These are phyloP conservation scores for Digitaria exilis DNA, from an alignment of 202 grass and related monocot genomes.

Conservation along the genomic window DNA sequence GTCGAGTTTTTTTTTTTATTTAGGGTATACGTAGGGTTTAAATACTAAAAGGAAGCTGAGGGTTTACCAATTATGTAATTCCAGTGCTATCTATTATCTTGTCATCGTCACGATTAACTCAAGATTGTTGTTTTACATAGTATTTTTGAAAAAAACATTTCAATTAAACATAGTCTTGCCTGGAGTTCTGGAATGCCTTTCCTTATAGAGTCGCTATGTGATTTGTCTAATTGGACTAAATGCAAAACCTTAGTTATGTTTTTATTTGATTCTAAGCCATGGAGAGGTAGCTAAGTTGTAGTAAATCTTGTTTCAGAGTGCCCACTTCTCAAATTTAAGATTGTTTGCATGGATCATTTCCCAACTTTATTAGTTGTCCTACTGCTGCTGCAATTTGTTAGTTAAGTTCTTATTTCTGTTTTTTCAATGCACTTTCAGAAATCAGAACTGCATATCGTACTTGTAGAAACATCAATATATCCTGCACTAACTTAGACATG, in stretches of 20 bases:
- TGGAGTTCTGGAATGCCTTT: slow-evolving; percentile 6
- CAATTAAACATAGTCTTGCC: not conserved
- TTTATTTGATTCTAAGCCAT: not conserved
- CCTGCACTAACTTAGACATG: too few species aligned
- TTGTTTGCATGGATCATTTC: not conserved
- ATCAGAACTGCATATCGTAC: not conserved
- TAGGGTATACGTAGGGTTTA: not conserved
- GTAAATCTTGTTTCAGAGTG: not conserved
- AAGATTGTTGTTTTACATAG: not conserved
- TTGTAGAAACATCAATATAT: not conserved
- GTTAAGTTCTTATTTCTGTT: slow-evolving; percentile 14
- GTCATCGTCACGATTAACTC: slow-evolving; percentile 11
- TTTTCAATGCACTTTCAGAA: slow-evolving; percentile 6
- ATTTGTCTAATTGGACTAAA: not conserved
- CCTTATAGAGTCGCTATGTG: not conserved
- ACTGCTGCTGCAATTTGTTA: slow-evolving; percentile 14
- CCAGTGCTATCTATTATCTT: slow-evolving; percentile 5
- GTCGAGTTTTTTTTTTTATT: too few species aligned
- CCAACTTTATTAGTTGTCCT: slow-evolving; percentile 2
- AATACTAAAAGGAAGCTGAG: not conserved
- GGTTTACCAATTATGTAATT: slow-evolving; percentile 2
- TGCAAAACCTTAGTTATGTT: not conserved
- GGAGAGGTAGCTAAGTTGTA: not conserved
- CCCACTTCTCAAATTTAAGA: slow-evolving; percentile 6
- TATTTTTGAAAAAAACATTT: not conserved